These are phyloP conservation scores for Porphyrellus cyaneotinctus DNA, from an alignment of 768 basidiomycete genomes.

Conservation along the genomic window DNA sequence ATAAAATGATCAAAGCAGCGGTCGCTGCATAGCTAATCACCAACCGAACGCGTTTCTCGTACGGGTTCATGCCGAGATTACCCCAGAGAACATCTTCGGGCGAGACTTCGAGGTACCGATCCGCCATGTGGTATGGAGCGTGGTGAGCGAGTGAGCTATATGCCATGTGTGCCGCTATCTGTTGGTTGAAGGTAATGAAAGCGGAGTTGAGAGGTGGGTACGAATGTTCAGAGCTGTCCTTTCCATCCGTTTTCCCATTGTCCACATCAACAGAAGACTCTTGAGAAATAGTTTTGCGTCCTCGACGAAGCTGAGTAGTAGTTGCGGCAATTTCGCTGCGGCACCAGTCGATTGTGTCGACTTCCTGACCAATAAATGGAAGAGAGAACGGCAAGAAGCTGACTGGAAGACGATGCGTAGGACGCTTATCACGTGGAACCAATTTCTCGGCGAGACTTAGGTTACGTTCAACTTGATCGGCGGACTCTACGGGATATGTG, in stretches of 20 bases:
- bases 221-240: slow-evolving; percentile 22
- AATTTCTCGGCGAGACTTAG: slow-evolving; percentile 43
- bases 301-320: slow-evolving; percentile 49
- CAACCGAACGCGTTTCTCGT: slow-evolving; percentile 68
- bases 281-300: slow-evolving; percentile 30
- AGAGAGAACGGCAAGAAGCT: slow-evolving; percentile 54
- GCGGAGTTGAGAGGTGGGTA: slow-evolving; percentile 67
- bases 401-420: slow-evolving; percentile 64
- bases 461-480: slow-evolving; percentile 28
- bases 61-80: slow-evolving; percentile 86
- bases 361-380: slow-evolving; percentile 76
- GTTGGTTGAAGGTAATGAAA: slow-evolving; percentile 88
- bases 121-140: slow-evolving; percentile 77
- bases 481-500: slow-evolving; percentile 15
- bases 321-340: slow-evolving; percentile 65
- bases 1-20: slow-evolving; percentile 75
- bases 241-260: slow-evolving; percentile 4
- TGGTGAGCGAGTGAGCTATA: slow-evolving; percentile 72
- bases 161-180: slow-evolving; percentile 90
- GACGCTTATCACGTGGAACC: slow-evolving; percentile 71
- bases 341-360: slow-evolving; percentile 92
- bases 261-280: slow-evolving; percentile 23
- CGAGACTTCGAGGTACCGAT: slow-evolving; percentile 73
- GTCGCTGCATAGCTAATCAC: slow-evolving; percentile 72
- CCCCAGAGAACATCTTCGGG: slow-evolving; percentile 91